Percentiles rank a stretch among this genome's conserved stretches.
Evolutionary conservation across 148 eudicot species (phyloP).

Genomic region (Nyssa sinensis): DNA sequence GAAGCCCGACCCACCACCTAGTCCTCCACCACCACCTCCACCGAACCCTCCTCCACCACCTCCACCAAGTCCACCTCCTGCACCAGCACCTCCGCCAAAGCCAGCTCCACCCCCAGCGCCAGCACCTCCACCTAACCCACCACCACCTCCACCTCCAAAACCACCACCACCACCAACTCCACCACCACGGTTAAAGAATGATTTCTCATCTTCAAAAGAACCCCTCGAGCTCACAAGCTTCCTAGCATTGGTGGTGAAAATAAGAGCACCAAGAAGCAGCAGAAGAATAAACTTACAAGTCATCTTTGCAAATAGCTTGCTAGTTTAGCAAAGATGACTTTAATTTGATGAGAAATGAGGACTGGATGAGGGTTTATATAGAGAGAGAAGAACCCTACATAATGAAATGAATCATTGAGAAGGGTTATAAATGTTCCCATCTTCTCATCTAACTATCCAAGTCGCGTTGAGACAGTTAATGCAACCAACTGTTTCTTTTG

Average conservation of each 20-base stretch:
- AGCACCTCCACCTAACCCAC: background rate
- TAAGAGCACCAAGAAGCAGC: constrained; percentile 22
- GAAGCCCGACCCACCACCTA: background rate
- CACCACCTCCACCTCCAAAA: constrained; percentile 20
- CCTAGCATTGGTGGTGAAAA: constrained; percentile 19
- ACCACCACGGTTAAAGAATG: constrained; percentile 7
- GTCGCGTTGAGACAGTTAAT: no score
- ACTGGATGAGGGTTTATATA: no score
- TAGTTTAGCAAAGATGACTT: background rate
- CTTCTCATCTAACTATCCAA: no score
- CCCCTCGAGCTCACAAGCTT: constrained; percentile 11
- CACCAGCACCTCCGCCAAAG: constrained; percentile 16
- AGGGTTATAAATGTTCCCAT: no score
- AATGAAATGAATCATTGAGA: no score
- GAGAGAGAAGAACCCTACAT: no score
- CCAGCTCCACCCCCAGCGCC: constrained; percentile 12
- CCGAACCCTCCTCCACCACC: background rate
- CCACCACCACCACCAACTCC: constrained; percentile 16
- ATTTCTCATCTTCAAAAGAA: constrained; percentile 10
- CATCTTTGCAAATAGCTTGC: constrained; percentile 4
- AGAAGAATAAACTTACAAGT: constrained; percentile 15
- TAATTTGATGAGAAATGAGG: constrained; percentile 3
- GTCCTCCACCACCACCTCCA: background rate
- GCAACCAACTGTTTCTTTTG: no score
- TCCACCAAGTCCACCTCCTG: constrained; percentile 9